Conservation (phyloP, 176 grass and related monocot species). For the Alopecurus myosuroides region DNA sequence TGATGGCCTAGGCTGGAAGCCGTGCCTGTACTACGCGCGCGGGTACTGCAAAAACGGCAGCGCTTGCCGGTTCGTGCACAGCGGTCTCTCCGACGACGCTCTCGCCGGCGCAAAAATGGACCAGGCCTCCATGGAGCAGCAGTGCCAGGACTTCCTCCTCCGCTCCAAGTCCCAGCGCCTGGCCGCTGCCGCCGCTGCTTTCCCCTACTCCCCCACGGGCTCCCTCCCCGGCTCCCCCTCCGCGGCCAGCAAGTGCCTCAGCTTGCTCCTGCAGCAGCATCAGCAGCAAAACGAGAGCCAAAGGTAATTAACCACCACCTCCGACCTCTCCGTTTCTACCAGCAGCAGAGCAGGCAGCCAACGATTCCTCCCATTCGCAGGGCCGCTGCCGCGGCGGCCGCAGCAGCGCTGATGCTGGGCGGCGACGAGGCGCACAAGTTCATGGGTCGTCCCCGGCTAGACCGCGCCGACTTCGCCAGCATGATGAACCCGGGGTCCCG, state of each 20-base stretch:
- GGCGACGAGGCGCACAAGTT: conserved; percentile 87
- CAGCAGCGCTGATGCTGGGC: conserved; percentile 71
- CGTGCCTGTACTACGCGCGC: conserved; percentile 86
- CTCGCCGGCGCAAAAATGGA: conserved; percentile 33
- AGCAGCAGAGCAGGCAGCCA: background rate
- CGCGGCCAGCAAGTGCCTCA: conserved; percentile 65
- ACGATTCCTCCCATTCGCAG: conserved; percentile 19
- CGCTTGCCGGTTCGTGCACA: conserved; percentile 75
- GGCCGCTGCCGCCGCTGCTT: conserved; percentile 40
- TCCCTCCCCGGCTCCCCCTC: conserved; percentile 69
- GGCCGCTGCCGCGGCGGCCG: conserved; percentile 55
- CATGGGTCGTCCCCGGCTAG: conserved; percentile 52
- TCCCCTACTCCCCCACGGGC: conserved; percentile 80
- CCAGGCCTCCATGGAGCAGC: conserved; percentile 36
- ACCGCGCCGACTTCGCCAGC: conserved; percentile 57
- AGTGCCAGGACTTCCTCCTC: conserved; percentile 81
- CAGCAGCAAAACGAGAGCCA: conserved; percentile 95
- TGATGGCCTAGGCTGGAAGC: conserved; percentile 67
- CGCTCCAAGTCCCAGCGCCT: conserved; percentile 81
- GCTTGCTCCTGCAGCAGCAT: conserved; percentile 80
- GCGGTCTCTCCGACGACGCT: conserved; percentile 58
- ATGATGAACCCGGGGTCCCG: conserved; percentile 80
- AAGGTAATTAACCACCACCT: conserved; percentile 41
- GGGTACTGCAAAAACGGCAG: conserved; percentile 97
- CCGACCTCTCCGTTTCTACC: background rate